These are phyloP conservation scores for Lactifluus pinguis DNA, from an alignment of 768 basidiomycete genomes.

Conservation along the genomic window DNA sequence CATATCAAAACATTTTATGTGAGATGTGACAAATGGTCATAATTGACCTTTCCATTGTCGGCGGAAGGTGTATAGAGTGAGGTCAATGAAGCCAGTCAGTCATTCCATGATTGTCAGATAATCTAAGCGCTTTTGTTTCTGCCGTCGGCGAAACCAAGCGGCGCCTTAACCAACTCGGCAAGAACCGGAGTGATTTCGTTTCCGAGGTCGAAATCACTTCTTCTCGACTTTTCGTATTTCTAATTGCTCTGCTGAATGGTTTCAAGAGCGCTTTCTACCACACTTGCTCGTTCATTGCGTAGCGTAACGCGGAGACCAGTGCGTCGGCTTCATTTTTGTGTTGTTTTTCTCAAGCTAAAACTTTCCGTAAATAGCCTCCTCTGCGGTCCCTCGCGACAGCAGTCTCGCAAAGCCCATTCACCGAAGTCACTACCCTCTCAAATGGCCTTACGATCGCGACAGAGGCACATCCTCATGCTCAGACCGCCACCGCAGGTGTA, in stretches of 20 bases:
- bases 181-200: not conserved
- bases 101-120: not conserved
- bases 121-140: not conserved
- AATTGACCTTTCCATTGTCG: no score
- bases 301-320: slow-evolving; percentile 10
- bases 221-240: slow-evolving; percentile 24
- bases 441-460: slow-evolving; percentile 96
- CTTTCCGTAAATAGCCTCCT: slow-evolving; percentile 31
- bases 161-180: not conserved
- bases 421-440: slow-evolving; percentile 84
- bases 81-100: no score
- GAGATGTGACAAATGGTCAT: no score
- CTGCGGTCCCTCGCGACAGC: slow-evolving; percentile 71
- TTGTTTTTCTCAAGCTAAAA: slow-evolving; percentile 1
- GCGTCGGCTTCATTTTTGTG: not conserved
- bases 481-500: slow-evolving; percentile 97
- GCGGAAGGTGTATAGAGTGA: no score
- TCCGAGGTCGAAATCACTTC: slow-evolving; percentile 8
- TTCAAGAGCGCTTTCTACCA: slow-evolving; percentile 22
- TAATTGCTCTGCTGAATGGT: slow-evolving; percentile 33
- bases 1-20: no score
- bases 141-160: not conserved
- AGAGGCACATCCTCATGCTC: slow-evolving; percentile 79
- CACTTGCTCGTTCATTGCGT: slow-evolving; percentile 16
- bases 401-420: slow-evolving; percentile 59